Percentiles rank a stretch among this genome's conserved stretches.
These are phyloP conservation scores for Penicillium turbatum DNA, from an alignment of 495 filamentous ascomycete species.

Conservation along the genomic window DNA sequence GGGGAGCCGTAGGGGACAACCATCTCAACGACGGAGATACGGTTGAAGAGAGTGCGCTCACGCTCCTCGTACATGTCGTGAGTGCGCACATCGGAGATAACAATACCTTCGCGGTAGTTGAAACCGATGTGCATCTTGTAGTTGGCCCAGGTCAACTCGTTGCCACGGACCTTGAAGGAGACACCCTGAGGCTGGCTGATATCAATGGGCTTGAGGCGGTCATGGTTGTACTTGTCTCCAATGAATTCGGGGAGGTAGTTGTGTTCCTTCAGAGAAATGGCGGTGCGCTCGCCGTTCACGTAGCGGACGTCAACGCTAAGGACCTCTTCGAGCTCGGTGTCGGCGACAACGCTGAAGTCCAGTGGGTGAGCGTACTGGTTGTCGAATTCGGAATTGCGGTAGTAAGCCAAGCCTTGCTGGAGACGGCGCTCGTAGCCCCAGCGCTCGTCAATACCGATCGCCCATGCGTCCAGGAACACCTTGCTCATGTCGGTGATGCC, in stretches of 20 bases:
- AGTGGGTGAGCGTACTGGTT: conserved; percentile 41
- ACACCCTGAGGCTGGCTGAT: conserved; percentile 39
- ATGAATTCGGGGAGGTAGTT: conserved; percentile 47
- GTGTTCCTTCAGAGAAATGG: conserved; percentile 51
- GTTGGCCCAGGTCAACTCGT: conserved; percentile 37
- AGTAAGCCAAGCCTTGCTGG: conserved; percentile 40
- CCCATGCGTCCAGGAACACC: conserved; percentile 67
- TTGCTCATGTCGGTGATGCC: conserved; percentile 85
- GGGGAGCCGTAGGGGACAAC: conserved; percentile 74
- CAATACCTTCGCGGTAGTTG: conserved; percentile 89
- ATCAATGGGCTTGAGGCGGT: conserved; percentile 38
- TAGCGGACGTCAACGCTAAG: conserved; percentile 87
- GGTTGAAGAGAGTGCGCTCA: conserved; percentile 68
- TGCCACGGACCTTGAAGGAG: conserved; percentile 39
- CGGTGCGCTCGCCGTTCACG: conserved; percentile 63
- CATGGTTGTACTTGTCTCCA: conserved; percentile 31
- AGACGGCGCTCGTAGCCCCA: conserved; percentile 39
- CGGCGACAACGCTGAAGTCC: conserved; percentile 34
- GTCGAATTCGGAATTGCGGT: conserved; percentile 45
- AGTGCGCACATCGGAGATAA: conserved; percentile 88
- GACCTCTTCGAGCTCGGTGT: conserved; percentile 87
- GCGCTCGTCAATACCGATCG: conserved; percentile 38
- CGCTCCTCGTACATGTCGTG: conserved; percentile 82
- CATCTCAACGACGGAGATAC: conserved; percentile 71
- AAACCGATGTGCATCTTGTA: conserved; percentile 58